A percentile compares a stretch with the other conserved stretches of the same genome.
phyloP scores from a whole-genome alignment of 768 basidiomycete genomes.

The Punctularia strigosozonata region DNA sequence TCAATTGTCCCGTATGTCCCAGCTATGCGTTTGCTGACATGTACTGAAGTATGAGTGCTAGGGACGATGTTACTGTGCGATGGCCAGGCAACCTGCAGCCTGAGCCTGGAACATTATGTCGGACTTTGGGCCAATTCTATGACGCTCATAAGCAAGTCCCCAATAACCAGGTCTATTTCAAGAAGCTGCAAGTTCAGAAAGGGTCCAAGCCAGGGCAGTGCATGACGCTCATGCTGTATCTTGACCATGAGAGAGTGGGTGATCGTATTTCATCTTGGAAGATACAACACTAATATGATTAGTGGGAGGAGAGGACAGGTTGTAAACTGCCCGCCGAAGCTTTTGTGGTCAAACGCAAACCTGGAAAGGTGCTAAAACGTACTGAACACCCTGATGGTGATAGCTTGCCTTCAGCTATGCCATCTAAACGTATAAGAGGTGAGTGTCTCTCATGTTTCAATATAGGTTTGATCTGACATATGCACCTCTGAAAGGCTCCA shows the following conservation, averaged over 20 bases:
- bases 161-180: background rate
- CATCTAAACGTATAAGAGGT: no score
- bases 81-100: background rate
- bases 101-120: background rate
- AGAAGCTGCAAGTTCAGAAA: background rate
- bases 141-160: background rate
- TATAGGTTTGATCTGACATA: no score
- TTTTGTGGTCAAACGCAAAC: background rate
- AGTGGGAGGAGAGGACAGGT: background rate
- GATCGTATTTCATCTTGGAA: background rate
- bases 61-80: background rate
- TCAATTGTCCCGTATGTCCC: no score
- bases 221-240: background rate
- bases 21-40: no score
- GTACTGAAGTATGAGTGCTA: no score
- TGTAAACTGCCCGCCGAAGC: background rate
- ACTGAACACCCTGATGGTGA: background rate
- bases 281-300: background rate
- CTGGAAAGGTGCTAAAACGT: background rate
- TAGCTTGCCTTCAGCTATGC: background rate
- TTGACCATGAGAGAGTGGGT: no score
- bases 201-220: background rate
- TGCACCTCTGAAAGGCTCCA: no score
- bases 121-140: background rate
- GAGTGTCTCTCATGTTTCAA: no score